Evolutionary conservation across 2,329 filamentous ascomycete genomes (phyloP), one percentile per base, ranked within the genome.

Genomic region (Aureobasidium lini): DNA sequence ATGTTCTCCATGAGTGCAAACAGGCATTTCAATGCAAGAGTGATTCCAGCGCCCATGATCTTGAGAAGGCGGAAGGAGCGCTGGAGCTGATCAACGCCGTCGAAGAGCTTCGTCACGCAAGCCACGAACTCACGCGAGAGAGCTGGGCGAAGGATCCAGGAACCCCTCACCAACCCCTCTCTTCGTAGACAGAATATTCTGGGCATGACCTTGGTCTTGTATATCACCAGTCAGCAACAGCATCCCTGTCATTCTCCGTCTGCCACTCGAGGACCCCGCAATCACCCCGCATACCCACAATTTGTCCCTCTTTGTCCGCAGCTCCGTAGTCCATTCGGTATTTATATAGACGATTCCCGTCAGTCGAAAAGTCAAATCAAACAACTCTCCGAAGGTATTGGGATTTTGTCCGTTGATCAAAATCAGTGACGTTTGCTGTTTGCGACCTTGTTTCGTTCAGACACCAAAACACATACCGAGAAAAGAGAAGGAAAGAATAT

Each of bases 111-210:
- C 23, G 4, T 57, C 32, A 18, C 34, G 15, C 39, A 13, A 60
- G 28, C 31, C 34, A 9, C 8, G 4, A 13, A 5, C n/a, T 42
- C 48, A 10, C 6, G 16, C 18, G n/a, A 15, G 23, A 34, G 39
- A 52, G 48, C 48, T 40, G 37, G 28, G 36, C 39, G 29, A 42
- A 53, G 50, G 50, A 53, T 53, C 9, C 4, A 40, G 54, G 36
- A 23, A 61, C 59, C 59, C 59, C 59, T 48, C 59, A 43, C 28
- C 37, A 49, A 34, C 60, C 60, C 53, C 60, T 50, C 60, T 42
- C 28, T 39, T 46, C 15, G 29, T 42, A 44, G 0, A 44, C 29
- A 53, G 18, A 36, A 16, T 7, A 36, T 34, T 34, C 52, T 36
- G 29, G 52, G 28, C 52, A 56, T 31, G 9, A 18, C 32, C 36